Base-by-base conservation (phyloP, 441 rosid genomes). In the Gossypium trilobum region DNA sequence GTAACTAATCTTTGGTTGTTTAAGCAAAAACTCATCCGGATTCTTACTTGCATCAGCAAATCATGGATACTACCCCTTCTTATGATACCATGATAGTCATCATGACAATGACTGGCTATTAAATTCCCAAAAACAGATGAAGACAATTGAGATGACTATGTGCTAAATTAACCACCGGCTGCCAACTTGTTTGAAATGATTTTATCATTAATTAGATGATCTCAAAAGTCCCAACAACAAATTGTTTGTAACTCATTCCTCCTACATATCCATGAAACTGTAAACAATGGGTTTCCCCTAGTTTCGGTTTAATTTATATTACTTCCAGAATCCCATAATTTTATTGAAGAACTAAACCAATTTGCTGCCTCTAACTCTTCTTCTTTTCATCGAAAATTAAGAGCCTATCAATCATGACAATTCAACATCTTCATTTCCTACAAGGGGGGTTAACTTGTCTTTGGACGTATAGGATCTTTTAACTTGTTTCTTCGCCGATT, bases 81-180 rank as follows among this genome's bases (percentile, higher is more conserved):
- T 14, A 42, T 71, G 39, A 5, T 71, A 36, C 71, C 62, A 13
- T 23, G 23, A 19, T 59, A 19, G 39, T 33, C 39, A 11, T 44
- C 50, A 44, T 22, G 79, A 62, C 2, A 71, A 58, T 1, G 23
- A 14, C 31, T 1, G 3, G 4, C 23, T 67, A 42, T 22, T 36
- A 27, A 23, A 39, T 44, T 11, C 3, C 17, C 5, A 13, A 14
- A 10, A 33, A 33, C 39, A 0, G 20, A 57, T 6, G 1, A 6
- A 13, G 59, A 39, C 23, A 14, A 11, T 4, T 7, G 1, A 4
- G 33, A 6, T 5, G 5, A 33, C 39, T 5, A 33, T 33, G 39
- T 6, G 39, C 39, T 33, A 33, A 55, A 56, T 71, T 39, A 70
- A 74, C 65, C 73, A 52, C 75, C 31, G 70, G 46, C 75, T 29